Conservation (phyloP, 148 eudicot genomes). For the Persicaria tinctoria region DNA sequence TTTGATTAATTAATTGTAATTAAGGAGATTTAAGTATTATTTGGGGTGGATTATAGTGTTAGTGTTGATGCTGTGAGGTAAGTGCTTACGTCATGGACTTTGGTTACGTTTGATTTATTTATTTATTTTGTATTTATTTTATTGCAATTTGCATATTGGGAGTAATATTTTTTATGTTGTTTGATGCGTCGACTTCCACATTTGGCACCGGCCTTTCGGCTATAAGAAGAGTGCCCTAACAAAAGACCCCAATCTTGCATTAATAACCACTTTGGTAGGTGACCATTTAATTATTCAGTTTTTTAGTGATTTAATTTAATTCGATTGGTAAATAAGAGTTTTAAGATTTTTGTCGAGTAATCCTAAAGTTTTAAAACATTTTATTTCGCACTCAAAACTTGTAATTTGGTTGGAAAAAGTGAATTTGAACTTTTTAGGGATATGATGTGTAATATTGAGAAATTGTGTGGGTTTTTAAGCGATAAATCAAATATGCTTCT, state of each 20-base stretch:
- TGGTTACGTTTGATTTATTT: background rate
- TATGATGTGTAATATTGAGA: too few species aligned
- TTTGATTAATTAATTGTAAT: too few species aligned
- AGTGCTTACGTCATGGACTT: constrained; percentile 6
- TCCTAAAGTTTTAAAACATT: too few species aligned
- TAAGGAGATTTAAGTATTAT: background rate
- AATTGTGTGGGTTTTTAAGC: too few species aligned
- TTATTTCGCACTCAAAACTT: too few species aligned
- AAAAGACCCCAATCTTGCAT: background rate
- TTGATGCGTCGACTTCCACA: background rate
- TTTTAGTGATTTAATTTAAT: too few species aligned
- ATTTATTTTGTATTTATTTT: background rate
- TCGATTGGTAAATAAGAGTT: too few species aligned
- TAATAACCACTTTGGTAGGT: background rate
- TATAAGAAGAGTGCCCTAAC: background rate
- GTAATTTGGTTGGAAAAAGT: too few species aligned
- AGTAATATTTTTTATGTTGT: background rate
- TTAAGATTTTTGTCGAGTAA: too few species aligned
- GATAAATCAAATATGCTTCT: too few species aligned
- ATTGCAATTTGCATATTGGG: background rate
- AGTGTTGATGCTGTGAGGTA: background rate
- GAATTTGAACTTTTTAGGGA: too few species aligned
- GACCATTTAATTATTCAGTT: background rate
- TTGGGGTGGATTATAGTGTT: background rate
- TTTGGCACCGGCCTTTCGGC: background rate